Conservation (phyloP, 2,329 filamentous ascomycete genomes). For the Chaetothyriales sp. region DNA sequence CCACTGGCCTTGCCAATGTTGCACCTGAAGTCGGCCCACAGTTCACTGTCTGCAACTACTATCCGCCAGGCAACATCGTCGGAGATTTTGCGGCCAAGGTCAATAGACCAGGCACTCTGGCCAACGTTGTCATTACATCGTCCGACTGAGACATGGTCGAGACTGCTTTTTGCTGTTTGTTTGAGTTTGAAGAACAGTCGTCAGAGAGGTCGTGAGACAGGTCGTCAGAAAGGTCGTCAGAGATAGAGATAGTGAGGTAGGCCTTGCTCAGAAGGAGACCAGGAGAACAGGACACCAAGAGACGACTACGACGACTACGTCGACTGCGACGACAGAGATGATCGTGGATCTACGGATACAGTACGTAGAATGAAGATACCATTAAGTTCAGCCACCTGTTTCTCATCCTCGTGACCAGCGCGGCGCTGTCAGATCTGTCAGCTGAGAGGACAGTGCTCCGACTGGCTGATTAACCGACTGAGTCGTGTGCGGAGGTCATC, state of each 20-base stretch:
- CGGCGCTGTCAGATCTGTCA: not conserved
- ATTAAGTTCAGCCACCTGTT: not conserved
- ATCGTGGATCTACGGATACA: not conserved
- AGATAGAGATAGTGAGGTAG: not conserved
- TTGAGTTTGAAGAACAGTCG: not conserved
- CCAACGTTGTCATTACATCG: slow-evolving; percentile 20
- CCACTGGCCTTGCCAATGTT: slow-evolving; percentile 25
- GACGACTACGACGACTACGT: no score
- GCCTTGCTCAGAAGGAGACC: not conserved
- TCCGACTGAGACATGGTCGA: not conserved
- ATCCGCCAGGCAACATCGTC: slow-evolving; percentile 47
- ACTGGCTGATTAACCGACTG: not conserved
- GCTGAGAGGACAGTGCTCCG: not conserved
- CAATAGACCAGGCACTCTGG: slow-evolving; percentile 24
- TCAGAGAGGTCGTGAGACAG: no score
- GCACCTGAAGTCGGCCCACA: slow-evolving; percentile 35
- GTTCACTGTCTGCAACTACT: slow-evolving; percentile 85
- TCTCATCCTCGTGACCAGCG: not conserved
- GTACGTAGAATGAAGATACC: not conserved
- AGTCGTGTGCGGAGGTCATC: no score
- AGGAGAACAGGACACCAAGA: no score
- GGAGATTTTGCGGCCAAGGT: slow-evolving; percentile 42
- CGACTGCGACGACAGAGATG: not conserved
- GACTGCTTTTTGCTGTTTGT: not conserved
- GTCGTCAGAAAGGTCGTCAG: no score